Evolutionary conservation across 495 filamentous ascomycete genomes (phyloP).

Genomic region (Darksidea phi): DNA sequence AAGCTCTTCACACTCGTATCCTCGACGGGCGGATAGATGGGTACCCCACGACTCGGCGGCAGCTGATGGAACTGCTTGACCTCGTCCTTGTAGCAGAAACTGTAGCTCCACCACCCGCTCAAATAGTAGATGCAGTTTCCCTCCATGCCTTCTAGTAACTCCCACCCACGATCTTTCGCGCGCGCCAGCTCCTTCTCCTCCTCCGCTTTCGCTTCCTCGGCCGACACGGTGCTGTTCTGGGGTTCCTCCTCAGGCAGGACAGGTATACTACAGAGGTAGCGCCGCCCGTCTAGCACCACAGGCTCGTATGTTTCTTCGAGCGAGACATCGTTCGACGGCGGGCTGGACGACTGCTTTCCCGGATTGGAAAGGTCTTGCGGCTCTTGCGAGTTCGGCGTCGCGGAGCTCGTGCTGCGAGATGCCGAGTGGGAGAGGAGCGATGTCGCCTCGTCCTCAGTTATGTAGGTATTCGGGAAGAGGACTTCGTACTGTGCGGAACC

Average conservation of each 20-base stretch:
- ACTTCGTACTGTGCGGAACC: slow-evolving; percentile 67
- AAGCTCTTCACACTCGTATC: slow-evolving; percentile 78
- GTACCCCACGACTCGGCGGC: slow-evolving; percentile 60
- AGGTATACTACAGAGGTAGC: slow-evolving; percentile 85
- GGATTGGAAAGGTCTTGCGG: slow-evolving; percentile 33
- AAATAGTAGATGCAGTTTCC: slow-evolving; percentile 87
- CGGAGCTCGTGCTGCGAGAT: slow-evolving; percentile 25
- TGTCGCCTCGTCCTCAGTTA: slow-evolving; percentile 69
- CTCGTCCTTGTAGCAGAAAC: slow-evolving; percentile 85
- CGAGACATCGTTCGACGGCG: slow-evolving; percentile 25
- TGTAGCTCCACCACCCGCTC: slow-evolving; percentile 95
- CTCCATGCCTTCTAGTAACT: slow-evolving; percentile 84
- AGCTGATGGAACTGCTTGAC: slow-evolving; percentile 92
- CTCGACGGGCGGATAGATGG: slow-evolving; percentile 67
- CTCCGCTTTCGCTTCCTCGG: slow-evolving; percentile 60
- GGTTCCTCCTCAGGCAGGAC: slow-evolving; percentile 56
- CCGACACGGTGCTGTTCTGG: slow-evolving; percentile 55
- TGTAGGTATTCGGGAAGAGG: slow-evolving; percentile 68
- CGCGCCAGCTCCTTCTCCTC: slow-evolving; percentile 81
- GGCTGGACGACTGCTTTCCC: slow-evolving; percentile 11
- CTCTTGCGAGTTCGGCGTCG: slow-evolving; percentile 30
- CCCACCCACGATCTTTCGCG: slow-evolving; percentile 81
- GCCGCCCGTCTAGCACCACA: slow-evolving; percentile 66
- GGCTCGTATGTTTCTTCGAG: slow-evolving; percentile 62
- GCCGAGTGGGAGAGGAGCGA: slow-evolving; percentile 38